Percentiles rank a stretch among this genome's conserved stretches.
phyloP scores from a whole-genome alignment of 129 eudicot genomes.

The Helianthus tuberosus region DNA sequence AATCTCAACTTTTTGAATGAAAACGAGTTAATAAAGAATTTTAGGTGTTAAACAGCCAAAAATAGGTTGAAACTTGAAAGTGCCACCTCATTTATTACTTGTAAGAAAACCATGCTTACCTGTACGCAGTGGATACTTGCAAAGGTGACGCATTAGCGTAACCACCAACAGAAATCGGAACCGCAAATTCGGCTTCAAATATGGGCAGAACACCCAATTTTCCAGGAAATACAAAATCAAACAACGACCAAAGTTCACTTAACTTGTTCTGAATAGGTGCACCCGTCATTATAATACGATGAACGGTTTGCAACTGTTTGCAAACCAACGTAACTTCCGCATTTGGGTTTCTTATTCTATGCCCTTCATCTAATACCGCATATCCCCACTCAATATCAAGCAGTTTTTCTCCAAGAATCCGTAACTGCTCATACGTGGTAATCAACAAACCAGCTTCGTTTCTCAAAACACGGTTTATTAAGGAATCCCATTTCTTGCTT shows the following conservation, averaged over 20 bases:
- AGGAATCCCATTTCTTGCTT: conserved; percentile 70
- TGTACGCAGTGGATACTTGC: conserved; percentile 98
- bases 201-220: conserved; percentile 92
- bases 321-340: conserved; percentile 94
- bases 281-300: conserved; percentile 97
- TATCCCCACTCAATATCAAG: conserved; percentile 96
- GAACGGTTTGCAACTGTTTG: conserved; percentile 94
- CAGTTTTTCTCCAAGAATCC: conserved; percentile 73
- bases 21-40: not conserved
- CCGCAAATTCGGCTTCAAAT: conserved; percentile 97
- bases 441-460: conserved; percentile 81
- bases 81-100: not conserved
- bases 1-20: not conserved
- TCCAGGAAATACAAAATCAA: conserved; percentile 98
- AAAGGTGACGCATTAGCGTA: conserved; percentile 98
- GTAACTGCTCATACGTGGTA: conserved; percentile 93
- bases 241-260: conserved; percentile 93
- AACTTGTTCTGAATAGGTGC: conserved; percentile 94
- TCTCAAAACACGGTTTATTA: conserved; percentile 72
- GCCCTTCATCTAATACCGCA: conserved; percentile 97
- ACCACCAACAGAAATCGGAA: conserved; percentile 97
- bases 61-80: not conserved
- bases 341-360: conserved; percentile 92
- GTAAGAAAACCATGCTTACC: conserved; percentile 39
- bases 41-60: not conserved